Conservation (phyloP, 2,329 filamentous ascomycete species). For the Cercospora sojina region DNA sequence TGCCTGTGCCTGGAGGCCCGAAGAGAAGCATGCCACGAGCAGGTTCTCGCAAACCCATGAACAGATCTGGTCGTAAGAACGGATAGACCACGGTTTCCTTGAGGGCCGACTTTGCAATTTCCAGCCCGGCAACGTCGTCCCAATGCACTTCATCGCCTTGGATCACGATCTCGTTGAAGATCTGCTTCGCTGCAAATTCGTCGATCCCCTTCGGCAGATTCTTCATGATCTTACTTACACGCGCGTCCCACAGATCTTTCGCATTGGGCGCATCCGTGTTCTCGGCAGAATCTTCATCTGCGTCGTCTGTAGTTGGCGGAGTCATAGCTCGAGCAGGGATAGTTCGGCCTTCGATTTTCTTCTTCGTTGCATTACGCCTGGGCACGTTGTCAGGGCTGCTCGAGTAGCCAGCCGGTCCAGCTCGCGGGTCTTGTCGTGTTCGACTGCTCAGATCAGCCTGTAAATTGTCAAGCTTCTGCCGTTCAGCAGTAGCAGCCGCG, state of each 20-base stretch:
- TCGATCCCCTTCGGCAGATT: slow-evolving; percentile 81
- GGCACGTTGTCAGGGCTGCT: slow-evolving; percentile 24
- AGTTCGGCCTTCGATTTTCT: slow-evolving; percentile 28
- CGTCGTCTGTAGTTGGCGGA: slow-evolving; percentile 44
- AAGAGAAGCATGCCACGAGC: slow-evolving; percentile 94
- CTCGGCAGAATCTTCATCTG: slow-evolving; percentile 48
- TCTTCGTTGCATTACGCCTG: slow-evolving; percentile 25
- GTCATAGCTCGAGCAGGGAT: slow-evolving; percentile 40
- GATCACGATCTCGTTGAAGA: slow-evolving; percentile 93
- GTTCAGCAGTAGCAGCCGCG: slow-evolving; percentile 35
- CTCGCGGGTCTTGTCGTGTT: slow-evolving; percentile 16
- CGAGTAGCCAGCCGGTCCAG: slow-evolving; percentile 15
- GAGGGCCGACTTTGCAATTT: slow-evolving; percentile 84
- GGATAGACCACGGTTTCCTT: slow-evolving; percentile 97
- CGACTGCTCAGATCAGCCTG: slow-evolving; percentile 25
- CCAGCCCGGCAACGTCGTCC: slow-evolving; percentile 87
- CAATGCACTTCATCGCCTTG: slow-evolving; percentile 93
- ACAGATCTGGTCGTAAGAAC: slow-evolving; percentile 89
- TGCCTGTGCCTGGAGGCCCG: slow-evolving; percentile 94
- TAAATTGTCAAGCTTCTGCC: slow-evolving; percentile 37
- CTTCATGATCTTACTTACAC: slow-evolving; percentile 66
- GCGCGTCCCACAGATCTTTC: slow-evolving; percentile 59
- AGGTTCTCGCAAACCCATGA: slow-evolving; percentile 91
- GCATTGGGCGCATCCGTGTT: slow-evolving; percentile 35
- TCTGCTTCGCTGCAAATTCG: slow-evolving; percentile 77